Evolutionary conservation across 345 rosid species (phyloP), one percentile per base, ranked within the genome.

Genomic region (Cardamine resedifolia): DNA sequence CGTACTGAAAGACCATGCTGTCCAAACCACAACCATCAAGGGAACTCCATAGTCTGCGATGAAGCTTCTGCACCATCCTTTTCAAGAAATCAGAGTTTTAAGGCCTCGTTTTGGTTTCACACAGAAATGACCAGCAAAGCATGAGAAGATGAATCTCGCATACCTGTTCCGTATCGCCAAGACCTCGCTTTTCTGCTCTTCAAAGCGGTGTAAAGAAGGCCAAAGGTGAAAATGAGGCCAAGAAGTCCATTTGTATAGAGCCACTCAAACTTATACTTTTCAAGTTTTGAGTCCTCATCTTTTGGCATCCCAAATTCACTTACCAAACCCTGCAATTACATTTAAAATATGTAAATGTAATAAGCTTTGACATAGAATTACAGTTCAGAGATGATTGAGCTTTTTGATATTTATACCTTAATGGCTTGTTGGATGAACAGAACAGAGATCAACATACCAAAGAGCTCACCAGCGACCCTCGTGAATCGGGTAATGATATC

Each of bases 11-110:
- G 95, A 87, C 70, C 87, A 70, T 28, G 83, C 85, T 3, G 93
- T 90, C 98, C 98, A 92, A 27, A 83, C 76, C 64, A 88, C 74
- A 52, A 92, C 96, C 96, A 87, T 90, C 23, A 87, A 72, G 1
- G 96, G 96, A 68, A 92, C 96, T 7, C 98, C 98, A 63, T 90
- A 90, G 71, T 90, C 98, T 33, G 97, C 90, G 10, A 82, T 73
- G 79, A 88, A 82, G 72, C 86, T 83, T 71, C 96, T 81, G 20
- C 73, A 57, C 84, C 83, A 77, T 6, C 87, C 92, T 91, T 56
- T 66, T 20, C 51, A 67, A 58, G 11, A 45, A 33, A 23, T 7
- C 52, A 48, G 28, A 44, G 39, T 36, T 27, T 4, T 18, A 8
- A 66, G 23, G 24, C 5, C 27, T 2, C 3, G 28, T 24, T 38